Conservation (phyloP, 352 stramenopile species). For the Phytophthora pini region DNA sequence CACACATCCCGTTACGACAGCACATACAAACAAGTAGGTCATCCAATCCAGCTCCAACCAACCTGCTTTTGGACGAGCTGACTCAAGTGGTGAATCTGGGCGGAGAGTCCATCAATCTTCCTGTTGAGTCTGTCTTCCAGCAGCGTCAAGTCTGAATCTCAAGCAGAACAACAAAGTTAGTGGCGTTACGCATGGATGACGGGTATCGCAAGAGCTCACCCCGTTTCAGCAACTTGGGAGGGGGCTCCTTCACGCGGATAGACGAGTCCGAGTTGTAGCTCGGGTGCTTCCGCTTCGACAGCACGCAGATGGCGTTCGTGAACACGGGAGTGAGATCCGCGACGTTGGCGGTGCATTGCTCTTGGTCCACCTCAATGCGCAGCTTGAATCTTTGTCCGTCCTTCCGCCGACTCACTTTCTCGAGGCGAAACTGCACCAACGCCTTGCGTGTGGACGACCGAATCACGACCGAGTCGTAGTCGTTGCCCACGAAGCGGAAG, state of each 20-base stretch:
- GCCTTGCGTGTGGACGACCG: constrained; percentile 62
- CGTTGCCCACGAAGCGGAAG: constrained; percentile 86
- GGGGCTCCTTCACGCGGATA: constrained; percentile 53
- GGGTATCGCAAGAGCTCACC: constrained; percentile 33
- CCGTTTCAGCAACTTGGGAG: constrained; percentile 68
- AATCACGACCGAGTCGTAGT: constrained; percentile 88
- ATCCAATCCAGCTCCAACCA: background rate
- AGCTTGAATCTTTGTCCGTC: constrained; percentile 88
- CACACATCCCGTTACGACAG: constrained; percentile 8
- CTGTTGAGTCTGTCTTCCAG: constrained; percentile 67
- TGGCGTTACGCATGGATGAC: background rate
- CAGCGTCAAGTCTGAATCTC: constrained; percentile 54
- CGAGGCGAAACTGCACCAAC: constrained; percentile 80
- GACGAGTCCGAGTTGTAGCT: constrained; percentile 53
- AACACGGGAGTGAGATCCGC: constrained; percentile 81
- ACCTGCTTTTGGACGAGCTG: constrained; percentile 73
- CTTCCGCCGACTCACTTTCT: constrained; percentile 88
- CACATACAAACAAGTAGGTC: background rate
- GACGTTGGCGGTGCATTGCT: constrained; percentile 84
- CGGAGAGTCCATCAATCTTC: constrained; percentile 61
- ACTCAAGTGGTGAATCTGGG: constrained; percentile 60
- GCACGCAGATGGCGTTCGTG: constrained; percentile 87
- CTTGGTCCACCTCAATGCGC: constrained; percentile 84
- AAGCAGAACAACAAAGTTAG: constrained; percentile 3
- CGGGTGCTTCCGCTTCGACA: constrained; percentile 88